phyloP scores from a whole-genome alignment of 129 eudicot genomes.

The Tagetes erecta region DNA sequence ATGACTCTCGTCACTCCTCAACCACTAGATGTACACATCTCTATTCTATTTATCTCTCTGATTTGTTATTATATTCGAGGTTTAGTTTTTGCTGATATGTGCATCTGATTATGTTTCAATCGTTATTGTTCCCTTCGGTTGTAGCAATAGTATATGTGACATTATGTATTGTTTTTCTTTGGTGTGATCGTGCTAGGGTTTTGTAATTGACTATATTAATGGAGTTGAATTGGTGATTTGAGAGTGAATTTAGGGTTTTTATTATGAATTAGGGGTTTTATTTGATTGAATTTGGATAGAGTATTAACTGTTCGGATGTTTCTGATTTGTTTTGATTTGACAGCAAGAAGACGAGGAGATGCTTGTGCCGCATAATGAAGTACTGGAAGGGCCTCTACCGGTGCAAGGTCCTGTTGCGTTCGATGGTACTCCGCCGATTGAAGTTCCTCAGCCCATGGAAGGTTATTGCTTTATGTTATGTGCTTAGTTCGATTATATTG shows the following conservation, averaged over 20 bases:
- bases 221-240: conserved; percentile 32
- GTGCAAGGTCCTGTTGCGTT: conserved; percentile 44
- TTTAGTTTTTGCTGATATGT: conserved; percentile 3
- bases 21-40: conserved; percentile 60
- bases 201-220: conserved; percentile 23
- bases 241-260: conserved; percentile 31
- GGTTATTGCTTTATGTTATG: conserved; percentile 39
- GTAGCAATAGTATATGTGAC: conserved; percentile 29
- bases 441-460: conserved; percentile 75
- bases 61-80: conserved; percentile 4
- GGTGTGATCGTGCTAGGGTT: conserved; percentile 37
- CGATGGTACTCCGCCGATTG: conserved; percentile 56
- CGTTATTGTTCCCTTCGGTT: conserved; percentile 29
- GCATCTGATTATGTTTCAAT: conserved; percentile 7
- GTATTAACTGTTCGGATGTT: not conserved
- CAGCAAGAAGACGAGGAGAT: conserved; percentile 94
- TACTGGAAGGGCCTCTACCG: conserved; percentile 61
- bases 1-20: conserved; percentile 90
- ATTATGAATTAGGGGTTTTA: not conserved
- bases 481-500: not conserved
- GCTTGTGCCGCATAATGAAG: conserved; percentile 81
- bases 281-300: conserved; percentile 18
- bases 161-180: not conserved
- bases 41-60: not conserved
- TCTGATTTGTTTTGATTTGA: conserved; percentile 16